Conservation (phyloP, 805 yeast species). For the Saccharomycopsis fermentans region DNA sequence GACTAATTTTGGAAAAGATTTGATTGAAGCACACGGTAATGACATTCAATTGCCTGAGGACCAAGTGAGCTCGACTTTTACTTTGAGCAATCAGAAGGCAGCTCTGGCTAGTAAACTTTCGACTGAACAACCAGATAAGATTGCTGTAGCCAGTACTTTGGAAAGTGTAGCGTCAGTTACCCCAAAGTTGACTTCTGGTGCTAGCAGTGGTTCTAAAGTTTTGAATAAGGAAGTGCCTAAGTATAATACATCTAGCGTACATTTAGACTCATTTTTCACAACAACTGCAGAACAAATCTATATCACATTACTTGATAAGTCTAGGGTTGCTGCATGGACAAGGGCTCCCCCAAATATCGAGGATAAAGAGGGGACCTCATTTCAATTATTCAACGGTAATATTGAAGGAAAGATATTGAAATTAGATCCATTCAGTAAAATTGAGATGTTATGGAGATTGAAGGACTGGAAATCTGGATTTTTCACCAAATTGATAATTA, state of each 20-base stretch:
- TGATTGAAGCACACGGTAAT: constrained; percentile 65
- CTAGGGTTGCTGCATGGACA: constrained; percentile 84
- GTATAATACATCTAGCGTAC: constrained; percentile 73
- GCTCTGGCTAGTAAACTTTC: constrained; percentile 2
- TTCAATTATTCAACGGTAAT: constrained; percentile 78
- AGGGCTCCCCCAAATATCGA: constrained; percentile 58
- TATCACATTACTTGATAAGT: constrained; percentile 63
- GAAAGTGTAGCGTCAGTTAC: constrained; percentile 11
- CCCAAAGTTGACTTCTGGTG: constrained; percentile 14
- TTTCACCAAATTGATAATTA: constrained; percentile 56
- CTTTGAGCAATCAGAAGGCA: constrained; percentile 38
- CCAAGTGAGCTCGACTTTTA: constrained; percentile 47
- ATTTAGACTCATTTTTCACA: constrained; percentile 69
- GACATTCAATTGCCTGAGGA: constrained; percentile 78
- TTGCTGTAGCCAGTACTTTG: not conserved
- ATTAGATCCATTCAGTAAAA: constrained; percentile 45
- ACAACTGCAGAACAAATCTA: constrained; percentile 83
- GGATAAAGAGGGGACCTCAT: constrained; percentile 50
- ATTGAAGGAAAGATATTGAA: constrained; percentile 60
- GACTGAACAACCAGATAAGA: constrained; percentile 16
- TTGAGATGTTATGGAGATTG: constrained; percentile 79
- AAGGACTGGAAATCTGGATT: constrained; percentile 84
- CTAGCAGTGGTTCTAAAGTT: constrained; percentile 17
- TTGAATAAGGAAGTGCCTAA: constrained; percentile 35
- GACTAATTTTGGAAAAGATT: constrained; percentile 61